Base-by-base conservation (phyloP, 805 yeast genomes). In the Pichia exigua region DNA sequence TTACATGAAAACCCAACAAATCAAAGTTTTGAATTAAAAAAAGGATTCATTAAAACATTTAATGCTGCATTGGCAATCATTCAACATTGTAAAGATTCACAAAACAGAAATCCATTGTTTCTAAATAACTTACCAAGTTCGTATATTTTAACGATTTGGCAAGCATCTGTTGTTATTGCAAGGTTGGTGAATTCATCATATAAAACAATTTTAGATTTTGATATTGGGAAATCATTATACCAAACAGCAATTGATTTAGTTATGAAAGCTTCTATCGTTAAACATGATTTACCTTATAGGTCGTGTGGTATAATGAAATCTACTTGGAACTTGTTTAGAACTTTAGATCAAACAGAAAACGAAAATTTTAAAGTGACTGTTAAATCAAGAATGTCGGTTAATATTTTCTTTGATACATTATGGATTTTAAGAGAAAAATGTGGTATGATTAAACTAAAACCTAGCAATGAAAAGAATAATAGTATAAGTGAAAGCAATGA, bases 231-330 rank as follows among this genome's bases (percentile, higher is more conserved):
- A 62, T 77, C 75, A 50, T 76, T 85, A 30, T 88, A 84, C 60
- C 78, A 78, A 54, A 71, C 73, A 22, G 94, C 94, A 1, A 81
- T 87, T 22, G 73, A 77, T 20, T 67, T 87, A 45, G 82, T 94
- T 1, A 77, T 82, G 52, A 81, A 81, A 54, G 95, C 96, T 0
- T 88, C 97, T 0, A 84, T 92, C 28, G 73, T 88, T 59, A 89
- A 89, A 60, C 94, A 91, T 68, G 99, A 92, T 63, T 83, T 94
- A 75, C 88, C 97, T 0, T 88, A 87, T 65, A 77, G 98, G 57
- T 87, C 96, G 0, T 83, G 95, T 45, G 97, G 96, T 10, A 89
- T 94, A 53, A 88, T 94, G 94, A 79, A 86, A 61, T 90, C 90
- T 62, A 83, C 90, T 73, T 92, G 99, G 99, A 87, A 85, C 54